These are phyloP conservation scores for Colletotrichum agaves DNA, from an alignment of 2,329 filamentous ascomycete species.

Conservation along the genomic window DNA sequence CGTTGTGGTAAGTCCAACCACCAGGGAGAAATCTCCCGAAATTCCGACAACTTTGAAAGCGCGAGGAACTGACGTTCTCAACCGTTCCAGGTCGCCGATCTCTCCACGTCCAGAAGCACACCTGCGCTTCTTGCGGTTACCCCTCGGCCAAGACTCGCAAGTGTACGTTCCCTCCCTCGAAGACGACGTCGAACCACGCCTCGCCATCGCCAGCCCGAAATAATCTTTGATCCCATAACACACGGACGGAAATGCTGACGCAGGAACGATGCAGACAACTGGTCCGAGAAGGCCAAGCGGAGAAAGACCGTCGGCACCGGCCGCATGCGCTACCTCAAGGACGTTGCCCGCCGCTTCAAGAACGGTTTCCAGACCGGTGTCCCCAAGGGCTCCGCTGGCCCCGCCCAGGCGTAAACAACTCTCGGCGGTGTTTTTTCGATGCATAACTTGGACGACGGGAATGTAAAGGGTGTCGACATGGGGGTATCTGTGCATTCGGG, in stretches of 20 bases:
- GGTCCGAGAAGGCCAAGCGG: constrained; percentile 99
- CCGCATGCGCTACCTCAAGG: constrained; percentile 95
- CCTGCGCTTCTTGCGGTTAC: constrained; percentile 95
- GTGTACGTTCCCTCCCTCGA: constrained; percentile 77
- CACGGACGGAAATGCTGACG: constrained; percentile 23
- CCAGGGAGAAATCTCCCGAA: constrained; percentile 18
- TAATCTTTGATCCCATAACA: not conserved
- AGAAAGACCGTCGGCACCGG: constrained; percentile 99
- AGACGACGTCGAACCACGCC: constrained; percentile 10
- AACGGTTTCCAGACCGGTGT: constrained; percentile 96
- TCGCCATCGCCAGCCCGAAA: not conserved
- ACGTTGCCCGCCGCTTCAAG: constrained; percentile 91
- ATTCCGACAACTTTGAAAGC: not conserved
- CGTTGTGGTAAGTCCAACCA: constrained; percentile 84
- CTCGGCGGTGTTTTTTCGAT: constrained; percentile 6
- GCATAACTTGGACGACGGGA: constrained; percentile 25
- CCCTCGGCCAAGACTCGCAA: constrained; percentile 96
- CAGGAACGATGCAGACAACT: constrained; percentile 79
- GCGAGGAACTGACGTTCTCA: too few relatives aligned
- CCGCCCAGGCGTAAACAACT: constrained; percentile 52
- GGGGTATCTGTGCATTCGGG: constrained; percentile 35
- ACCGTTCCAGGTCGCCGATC: constrained; percentile 81
- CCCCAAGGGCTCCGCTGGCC: constrained; percentile 85
- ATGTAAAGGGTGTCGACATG: constrained; percentile 36
- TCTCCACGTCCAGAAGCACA: constrained; percentile 99